Evolutionary conservation across 192 early-diverging fungal genomes (phyloP).

Genomic region (Gigaspora rosea): DNA sequence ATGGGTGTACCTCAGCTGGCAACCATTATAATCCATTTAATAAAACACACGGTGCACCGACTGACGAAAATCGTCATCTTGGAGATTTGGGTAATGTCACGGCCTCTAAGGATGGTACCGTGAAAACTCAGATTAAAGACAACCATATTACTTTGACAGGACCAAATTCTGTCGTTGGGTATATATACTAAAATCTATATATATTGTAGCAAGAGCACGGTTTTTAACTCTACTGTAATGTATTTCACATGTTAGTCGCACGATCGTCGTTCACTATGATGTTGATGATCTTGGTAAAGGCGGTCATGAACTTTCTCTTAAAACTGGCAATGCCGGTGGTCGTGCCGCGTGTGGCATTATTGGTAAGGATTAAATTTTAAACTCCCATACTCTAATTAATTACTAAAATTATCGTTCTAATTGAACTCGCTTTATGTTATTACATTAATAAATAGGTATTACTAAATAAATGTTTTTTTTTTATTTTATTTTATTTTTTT

Average conservation of each 20-base stretch:
- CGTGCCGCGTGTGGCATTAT: conserved; percentile 89
- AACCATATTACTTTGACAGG: conserved; percentile 74
- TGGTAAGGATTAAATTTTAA: conserved; percentile 47
- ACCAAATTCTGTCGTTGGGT: conserved; percentile 74
- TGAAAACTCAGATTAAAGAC: conserved; percentile 58
- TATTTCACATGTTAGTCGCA: conserved; percentile 52
- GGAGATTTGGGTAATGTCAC: conserved; percentile 90
- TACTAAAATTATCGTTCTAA: no score
- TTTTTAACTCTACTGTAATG: background rate
- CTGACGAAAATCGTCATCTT: conserved; percentile 69
- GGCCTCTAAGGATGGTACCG: conserved; percentile 59
- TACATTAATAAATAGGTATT: no score
- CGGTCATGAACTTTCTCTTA: conserved; percentile 67
- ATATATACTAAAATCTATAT: conserved; percentile 7
- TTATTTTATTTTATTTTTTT: no score
- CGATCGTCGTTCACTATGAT: conserved; percentile 81
- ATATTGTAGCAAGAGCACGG: background rate
- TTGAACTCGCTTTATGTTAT: no score
- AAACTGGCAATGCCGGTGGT: conserved; percentile 86
- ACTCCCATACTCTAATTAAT: no score
- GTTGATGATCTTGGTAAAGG: conserved; percentile 85
- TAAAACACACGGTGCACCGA: conserved; percentile 79
- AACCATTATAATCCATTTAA: conserved; percentile 83
- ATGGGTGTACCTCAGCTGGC: conserved; percentile 83
- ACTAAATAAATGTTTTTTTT: no score